A percentile compares a stretch with the other conserved stretches of the same genome.
Conservation (phyloP, 176 grass and related monocot genomes). For the Pontederia paniculata region DNA sequence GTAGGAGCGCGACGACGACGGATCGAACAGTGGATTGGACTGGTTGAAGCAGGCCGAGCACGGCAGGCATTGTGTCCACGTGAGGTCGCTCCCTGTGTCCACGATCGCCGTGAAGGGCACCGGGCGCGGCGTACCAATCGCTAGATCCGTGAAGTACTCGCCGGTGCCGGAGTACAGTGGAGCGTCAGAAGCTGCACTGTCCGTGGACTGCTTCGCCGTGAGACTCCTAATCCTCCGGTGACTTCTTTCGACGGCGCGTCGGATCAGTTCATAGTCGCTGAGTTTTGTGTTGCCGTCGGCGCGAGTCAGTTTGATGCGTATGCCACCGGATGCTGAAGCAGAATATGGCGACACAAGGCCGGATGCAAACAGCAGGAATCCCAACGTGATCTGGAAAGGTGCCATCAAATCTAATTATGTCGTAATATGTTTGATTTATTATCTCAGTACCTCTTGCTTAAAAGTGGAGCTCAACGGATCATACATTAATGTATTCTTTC, state of each 20-base stretch:
- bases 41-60: constrained; percentile 37
- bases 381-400: too few relatives aligned
- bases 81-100: constrained; percentile 17
- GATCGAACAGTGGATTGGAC: constrained; percentile 9
- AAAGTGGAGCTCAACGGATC: too few relatives aligned
- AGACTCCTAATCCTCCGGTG: too few relatives aligned
- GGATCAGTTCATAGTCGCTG: constrained; percentile 10
- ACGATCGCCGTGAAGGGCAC: constrained; percentile 29
- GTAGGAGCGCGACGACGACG: constrained; percentile 19
- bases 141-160: constrained; percentile 40
- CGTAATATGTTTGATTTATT: too few relatives aligned
- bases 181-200: not conserved
- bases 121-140: constrained; percentile 35
- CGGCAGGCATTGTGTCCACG: constrained; percentile 24
- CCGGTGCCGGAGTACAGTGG: constrained; percentile 12
- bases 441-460: too few relatives aligned
- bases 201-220: constrained; percentile 23
- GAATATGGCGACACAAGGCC: too few relatives aligned
- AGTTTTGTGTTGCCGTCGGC: constrained; percentile 9
- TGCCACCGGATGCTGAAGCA: not conserved
- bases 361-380: too few relatives aligned
- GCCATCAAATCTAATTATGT: too few relatives aligned
- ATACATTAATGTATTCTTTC: too few relatives aligned
- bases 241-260: constrained; percentile 2
- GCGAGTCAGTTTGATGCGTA: constrained; percentile 13